A percentile compares a stretch with the other conserved stretches of the same genome.
Evolutionary conservation across 371 early-diverging fungal species (phyloP).

Genomic region (Mucor piriformis): DNA sequence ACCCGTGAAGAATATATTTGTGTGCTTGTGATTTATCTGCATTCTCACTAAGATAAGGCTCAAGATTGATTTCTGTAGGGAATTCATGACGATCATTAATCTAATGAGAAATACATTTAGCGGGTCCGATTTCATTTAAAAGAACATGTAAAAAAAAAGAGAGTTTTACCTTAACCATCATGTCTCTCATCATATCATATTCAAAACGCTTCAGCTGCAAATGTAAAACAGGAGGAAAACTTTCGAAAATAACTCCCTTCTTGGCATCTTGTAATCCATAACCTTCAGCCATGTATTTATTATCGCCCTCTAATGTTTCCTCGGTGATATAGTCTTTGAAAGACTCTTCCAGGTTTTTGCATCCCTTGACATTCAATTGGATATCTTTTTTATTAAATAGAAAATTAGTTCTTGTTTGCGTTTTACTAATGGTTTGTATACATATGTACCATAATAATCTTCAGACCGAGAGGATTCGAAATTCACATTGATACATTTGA

Average conservation of each 20-base stretch:
- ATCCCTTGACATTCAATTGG: constrained; percentile 93
- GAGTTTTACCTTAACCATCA: constrained; percentile 80
- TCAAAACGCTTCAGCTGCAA: constrained; percentile 97
- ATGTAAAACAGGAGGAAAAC: constrained; percentile 97
- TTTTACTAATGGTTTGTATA: neutral
- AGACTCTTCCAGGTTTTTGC: constrained; percentile 85
- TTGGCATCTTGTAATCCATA: constrained; percentile 95
- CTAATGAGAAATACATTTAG: constrained; percentile 27
- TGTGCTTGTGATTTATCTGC: constrained; percentile 68
- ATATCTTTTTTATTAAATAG: constrained; percentile 62
- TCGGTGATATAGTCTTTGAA: constrained; percentile 87
- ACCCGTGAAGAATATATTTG: constrained; percentile 86
- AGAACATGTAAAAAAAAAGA: no score
- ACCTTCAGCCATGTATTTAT: constrained; percentile 96
- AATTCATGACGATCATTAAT: constrained; percentile 98
- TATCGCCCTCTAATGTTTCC: constrained; percentile 94
- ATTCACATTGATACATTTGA: constrained; percentile 90
- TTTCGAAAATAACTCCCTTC: constrained; percentile 93
- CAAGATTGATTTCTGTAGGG: constrained; percentile 77
- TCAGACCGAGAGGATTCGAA: constrained; percentile 91
- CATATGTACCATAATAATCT: constrained; percentile 37
- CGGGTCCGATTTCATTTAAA: no score
- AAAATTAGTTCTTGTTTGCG: neutral
- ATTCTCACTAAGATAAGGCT: constrained; percentile 76
- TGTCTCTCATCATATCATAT: constrained; percentile 90